phyloP scores from a whole-genome alignment of 768 basidiomycete species.

The Infundibulicybe gibba region DNA sequence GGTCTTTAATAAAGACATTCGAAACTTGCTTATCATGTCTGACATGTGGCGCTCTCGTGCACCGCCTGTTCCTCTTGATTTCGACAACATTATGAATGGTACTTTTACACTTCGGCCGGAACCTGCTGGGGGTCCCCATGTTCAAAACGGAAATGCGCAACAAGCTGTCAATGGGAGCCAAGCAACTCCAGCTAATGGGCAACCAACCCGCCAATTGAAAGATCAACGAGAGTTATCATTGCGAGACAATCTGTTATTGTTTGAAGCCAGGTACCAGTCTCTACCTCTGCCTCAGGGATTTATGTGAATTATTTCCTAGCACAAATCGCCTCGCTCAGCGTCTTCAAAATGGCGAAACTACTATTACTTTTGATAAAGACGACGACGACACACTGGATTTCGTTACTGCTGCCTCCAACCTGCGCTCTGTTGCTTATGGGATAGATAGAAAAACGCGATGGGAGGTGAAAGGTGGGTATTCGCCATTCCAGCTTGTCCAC shows the following conservation, averaged over 20 bases:
- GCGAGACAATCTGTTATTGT: conserved; percentile 79
- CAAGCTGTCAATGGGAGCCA: conserved; percentile 4
- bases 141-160: conserved; percentile 10
- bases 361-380: conserved; percentile 93
- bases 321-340: conserved; percentile 76
- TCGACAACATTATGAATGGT: conserved; percentile 66
- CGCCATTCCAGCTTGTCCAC: neutral
- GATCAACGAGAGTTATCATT: conserved; percentile 80
- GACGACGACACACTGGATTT: conserved; percentile 97
- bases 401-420: conserved; percentile 91
- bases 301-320: conserved; percentile 32
- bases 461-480: conserved; percentile 84
- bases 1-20: too few relatives aligned
- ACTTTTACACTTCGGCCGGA: conserved; percentile 45
- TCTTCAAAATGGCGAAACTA: conserved; percentile 60
- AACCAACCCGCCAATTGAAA: conserved; percentile 44
- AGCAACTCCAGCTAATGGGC: conserved; percentile 13
- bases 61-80: conserved; percentile 84
- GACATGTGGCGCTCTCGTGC: conserved; percentile 96
- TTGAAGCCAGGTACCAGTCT: conserved; percentile 69
- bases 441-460: conserved; percentile 89
- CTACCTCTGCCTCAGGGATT: neutral
- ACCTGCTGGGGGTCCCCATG: conserved; percentile 10
- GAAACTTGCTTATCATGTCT: conserved; percentile 85
- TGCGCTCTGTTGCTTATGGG: conserved; percentile 86